Evolutionary conservation across 495 filamentous ascomycete species (phyloP), one percentile per base, ranked within the genome.

Genomic region (Podospora pseudoanserina): DNA sequence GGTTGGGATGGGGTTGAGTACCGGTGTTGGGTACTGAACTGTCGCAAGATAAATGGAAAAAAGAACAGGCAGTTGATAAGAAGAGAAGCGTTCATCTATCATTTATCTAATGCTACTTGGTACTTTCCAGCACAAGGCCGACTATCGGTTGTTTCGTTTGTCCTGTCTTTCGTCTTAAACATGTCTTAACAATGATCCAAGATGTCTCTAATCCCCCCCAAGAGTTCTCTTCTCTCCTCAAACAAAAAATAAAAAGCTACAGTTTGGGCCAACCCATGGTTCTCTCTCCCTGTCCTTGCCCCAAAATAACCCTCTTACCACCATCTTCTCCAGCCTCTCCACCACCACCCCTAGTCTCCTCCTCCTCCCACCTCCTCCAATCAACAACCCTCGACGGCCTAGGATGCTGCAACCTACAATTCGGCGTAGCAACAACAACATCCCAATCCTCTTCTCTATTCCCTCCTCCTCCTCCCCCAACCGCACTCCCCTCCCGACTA

Each of bases 1-100:
- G 3, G 81, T 79, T 60, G 92, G 92, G 0, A 92, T 97, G 91
- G 92, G 90, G 3, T 73, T 79, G n/a, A 54, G 18, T 27, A 28
- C 56, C 13, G 39, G 39, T 49, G 39, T 49, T 49, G 39, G 39
- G 9, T 49, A 49, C 39, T 49, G 13, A 13, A 32, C 30, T 1
- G 23, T 23, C 23, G 34, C 34, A 5, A 39, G 34, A 39, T 11
- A 39, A 11, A 39, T 39, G 6, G 11, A 1, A 49, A 16, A 3
- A 49, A 18, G 0, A 49, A 11, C 9, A 49, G 39, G 13, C 39
- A 49, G 39, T 49, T 49, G 13, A 49, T 3, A 49, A 49, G 13
- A 49, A 11, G 1, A 49, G 9, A 49, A 49, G 1, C 39, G 13
- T 49, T 49, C 6, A 49, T 49, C 13, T 49, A 49, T 49, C 13